A percentile compares a stretch with the other conserved stretches of the same genome.
Conservation (phyloP, 495 filamentous ascomycete genomes). For the Neurospora africana region DNA sequence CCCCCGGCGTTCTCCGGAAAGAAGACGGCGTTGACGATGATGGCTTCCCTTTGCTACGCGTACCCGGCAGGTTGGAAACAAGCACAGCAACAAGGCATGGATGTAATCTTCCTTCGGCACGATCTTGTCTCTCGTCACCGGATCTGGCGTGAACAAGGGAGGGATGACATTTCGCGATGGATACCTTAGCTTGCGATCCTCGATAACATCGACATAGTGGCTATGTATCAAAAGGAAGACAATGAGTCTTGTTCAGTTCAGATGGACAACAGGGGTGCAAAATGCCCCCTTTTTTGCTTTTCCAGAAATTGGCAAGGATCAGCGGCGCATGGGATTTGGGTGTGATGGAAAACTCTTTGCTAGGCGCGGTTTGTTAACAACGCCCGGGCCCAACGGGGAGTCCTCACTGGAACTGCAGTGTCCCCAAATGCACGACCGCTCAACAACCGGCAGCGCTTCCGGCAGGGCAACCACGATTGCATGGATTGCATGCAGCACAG, state of each 20-base stretch:
- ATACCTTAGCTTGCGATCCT: not conserved
- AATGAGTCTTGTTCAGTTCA: not conserved
- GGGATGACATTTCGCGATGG: not conserved
- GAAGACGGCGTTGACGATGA: not conserved
- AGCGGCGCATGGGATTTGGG: not conserved
- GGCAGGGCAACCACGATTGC: not conserved
- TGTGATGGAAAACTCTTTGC: not conserved
- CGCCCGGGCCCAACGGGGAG: not conserved
- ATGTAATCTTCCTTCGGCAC: not conserved
- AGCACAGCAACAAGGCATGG: not conserved
- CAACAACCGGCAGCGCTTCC: not conserved
- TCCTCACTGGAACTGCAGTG: no score
- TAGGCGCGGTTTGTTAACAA: not conserved
- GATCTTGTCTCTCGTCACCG: not conserved
- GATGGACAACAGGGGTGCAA: not conserved
- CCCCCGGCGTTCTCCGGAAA: not conserved
- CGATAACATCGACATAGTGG: not conserved
- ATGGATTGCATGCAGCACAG: not conserved
- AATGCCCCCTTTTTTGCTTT: not conserved
- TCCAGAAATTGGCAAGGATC: not conserved
- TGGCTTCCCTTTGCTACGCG: not conserved
- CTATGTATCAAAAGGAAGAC: no score
- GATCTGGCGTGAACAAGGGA: not conserved
- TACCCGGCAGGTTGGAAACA: not conserved
- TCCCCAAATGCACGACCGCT: not conserved